Conservation (phyloP, 1,139 yeast genomes). For the Blastobotrys apis region DNA sequence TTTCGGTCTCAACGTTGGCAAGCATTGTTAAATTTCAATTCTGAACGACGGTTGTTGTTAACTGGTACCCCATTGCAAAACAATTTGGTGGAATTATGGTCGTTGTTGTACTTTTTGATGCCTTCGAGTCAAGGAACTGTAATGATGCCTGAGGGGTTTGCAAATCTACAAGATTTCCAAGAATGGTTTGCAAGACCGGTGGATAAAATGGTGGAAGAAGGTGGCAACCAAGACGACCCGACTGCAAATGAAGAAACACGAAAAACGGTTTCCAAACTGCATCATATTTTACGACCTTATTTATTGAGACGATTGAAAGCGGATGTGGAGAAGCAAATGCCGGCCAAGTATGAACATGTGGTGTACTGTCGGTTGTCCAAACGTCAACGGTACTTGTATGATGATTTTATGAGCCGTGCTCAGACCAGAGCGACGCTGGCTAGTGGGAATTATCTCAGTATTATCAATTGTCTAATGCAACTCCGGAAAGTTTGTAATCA, state of each 20-base stretch:
- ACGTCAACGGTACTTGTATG: slow-evolving; percentile 86
- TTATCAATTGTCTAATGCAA: slow-evolving; percentile 97
- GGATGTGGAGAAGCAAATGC: slow-evolving; percentile 99
- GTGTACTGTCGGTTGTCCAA: slow-evolving; percentile 88
- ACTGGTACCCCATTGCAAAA: slow-evolving; percentile 97
- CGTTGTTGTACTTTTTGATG: slow-evolving; percentile 88
- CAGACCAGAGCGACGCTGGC: slow-evolving; percentile 91
- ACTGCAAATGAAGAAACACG: slow-evolving; percentile 69
- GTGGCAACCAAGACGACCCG: slow-evolving; percentile 58
- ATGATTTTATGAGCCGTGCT: slow-evolving; percentile 96
- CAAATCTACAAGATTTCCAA: slow-evolving; percentile 90
- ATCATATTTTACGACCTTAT: slow-evolving; percentile 91
- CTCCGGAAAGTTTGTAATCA: slow-evolving; percentile 95
- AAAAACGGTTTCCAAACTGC: slow-evolving; percentile 81
- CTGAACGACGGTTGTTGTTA: slow-evolving; percentile 76
- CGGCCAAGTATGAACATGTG: slow-evolving; percentile 93
- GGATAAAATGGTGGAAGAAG: slow-evolving; percentile 80
- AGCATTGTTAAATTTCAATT: slow-evolving; percentile 87
- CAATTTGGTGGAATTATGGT: slow-evolving; percentile 90
- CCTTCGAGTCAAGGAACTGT: slow-evolving; percentile 71
- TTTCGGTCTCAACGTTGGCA: slow-evolving; percentile 97
- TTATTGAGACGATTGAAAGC: slow-evolving; percentile 85
- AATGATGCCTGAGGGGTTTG: slow-evolving; percentile 93
- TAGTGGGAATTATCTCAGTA: slow-evolving; percentile 90
- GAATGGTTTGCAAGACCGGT: slow-evolving; percentile 98